These are phyloP conservation scores for Nakaseomyces delphensis DNA, from an alignment of 1,139 yeast genomes.

Conservation along the genomic window DNA sequence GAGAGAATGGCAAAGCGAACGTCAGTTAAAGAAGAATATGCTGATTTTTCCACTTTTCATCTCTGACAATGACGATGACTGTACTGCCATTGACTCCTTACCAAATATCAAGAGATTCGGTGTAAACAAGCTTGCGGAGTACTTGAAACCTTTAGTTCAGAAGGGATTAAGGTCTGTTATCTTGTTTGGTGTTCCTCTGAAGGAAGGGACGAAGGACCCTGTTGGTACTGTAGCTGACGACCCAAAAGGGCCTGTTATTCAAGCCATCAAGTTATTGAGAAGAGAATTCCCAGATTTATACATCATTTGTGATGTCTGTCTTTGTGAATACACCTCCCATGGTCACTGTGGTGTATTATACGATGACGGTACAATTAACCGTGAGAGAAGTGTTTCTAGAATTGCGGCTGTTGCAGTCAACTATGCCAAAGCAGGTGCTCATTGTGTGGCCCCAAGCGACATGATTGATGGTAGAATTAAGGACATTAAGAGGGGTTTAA, in stretches of 20 bases:
- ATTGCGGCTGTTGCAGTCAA: slow-evolving; percentile 92
- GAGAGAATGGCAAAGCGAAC: slow-evolving; percentile 84
- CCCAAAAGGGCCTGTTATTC: slow-evolving; percentile 91
- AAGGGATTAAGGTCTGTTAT: slow-evolving; percentile 85
- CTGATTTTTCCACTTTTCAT: slow-evolving; percentile 88
- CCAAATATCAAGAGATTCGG: slow-evolving; percentile 91
- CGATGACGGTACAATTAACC: slow-evolving; percentile 77
- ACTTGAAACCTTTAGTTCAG: slow-evolving; percentile 55
- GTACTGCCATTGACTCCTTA: slow-evolving; percentile 58
- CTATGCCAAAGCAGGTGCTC: slow-evolving; percentile 92
- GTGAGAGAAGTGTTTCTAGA: slow-evolving; percentile 68
- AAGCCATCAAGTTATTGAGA: slow-evolving; percentile 57
- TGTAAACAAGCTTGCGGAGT: slow-evolving; percentile 65
- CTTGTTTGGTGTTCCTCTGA: slow-evolving; percentile 83
- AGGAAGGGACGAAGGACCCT: slow-evolving; percentile 65
- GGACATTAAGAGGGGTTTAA: slow-evolving; percentile 79
- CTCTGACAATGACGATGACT: slow-evolving; percentile 76
- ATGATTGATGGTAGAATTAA: slow-evolving; percentile 94
- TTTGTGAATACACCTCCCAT: slow-evolving; percentile 93
- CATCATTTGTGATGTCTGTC: slow-evolving; percentile 89
- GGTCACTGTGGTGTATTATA: slow-evolving; percentile 93
- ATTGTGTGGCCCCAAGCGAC: slow-evolving; percentile 94
- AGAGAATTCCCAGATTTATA: slow-evolving; percentile 69
- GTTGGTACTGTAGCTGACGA: slow-evolving; percentile 91
- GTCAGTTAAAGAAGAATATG: slow-evolving; percentile 78